Evolutionary conservation across 768 basidiomycete species (phyloP).

Genomic region (Multifurca ochricompacta): DNA sequence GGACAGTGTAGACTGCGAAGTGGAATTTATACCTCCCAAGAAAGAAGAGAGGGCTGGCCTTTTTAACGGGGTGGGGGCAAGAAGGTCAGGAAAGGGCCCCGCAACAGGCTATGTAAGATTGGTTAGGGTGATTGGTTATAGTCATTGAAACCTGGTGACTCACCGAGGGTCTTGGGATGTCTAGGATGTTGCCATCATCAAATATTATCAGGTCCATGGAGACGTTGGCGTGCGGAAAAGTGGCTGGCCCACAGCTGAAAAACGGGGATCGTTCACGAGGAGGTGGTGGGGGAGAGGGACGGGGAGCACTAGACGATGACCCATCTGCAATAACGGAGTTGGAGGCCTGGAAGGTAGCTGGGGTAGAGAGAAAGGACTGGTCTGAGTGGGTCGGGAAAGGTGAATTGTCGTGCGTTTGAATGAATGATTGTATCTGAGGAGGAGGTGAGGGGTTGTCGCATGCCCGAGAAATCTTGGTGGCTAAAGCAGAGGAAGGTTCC

Average conservation of each 20-base stretch:
- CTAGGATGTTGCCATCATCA: background rate
- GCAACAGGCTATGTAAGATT: background rate
- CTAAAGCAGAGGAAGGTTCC: conserved; percentile 66
- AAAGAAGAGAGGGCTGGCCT: background rate
- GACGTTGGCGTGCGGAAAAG: background rate
- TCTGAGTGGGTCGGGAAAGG: background rate
- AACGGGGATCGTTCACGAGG: background rate
- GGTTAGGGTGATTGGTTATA: background rate
- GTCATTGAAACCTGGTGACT: background rate
- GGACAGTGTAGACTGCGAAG: background rate
- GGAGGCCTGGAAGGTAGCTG: background rate
- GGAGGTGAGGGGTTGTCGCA: conserved; percentile 73
- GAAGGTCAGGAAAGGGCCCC: conserved; percentile 6
- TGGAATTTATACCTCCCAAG: background rate
- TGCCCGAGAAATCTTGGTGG: conserved; percentile 57
- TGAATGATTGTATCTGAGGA: conserved; percentile 28
- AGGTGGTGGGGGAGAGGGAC: background rate
- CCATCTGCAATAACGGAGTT: background rate
- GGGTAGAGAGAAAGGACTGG: background rate
- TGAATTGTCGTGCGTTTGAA: background rate
- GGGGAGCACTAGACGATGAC: background rate
- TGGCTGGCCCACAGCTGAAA: background rate
- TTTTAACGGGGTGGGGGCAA: conserved; percentile 8
- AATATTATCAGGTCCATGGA: conserved; percentile 5
- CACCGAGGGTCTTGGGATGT: background rate